Evolutionary conservation across 257 asterid genomes (phyloP), one percentile per base, ranked within the genome.

Genomic region (Nicotiana otophora): DNA sequence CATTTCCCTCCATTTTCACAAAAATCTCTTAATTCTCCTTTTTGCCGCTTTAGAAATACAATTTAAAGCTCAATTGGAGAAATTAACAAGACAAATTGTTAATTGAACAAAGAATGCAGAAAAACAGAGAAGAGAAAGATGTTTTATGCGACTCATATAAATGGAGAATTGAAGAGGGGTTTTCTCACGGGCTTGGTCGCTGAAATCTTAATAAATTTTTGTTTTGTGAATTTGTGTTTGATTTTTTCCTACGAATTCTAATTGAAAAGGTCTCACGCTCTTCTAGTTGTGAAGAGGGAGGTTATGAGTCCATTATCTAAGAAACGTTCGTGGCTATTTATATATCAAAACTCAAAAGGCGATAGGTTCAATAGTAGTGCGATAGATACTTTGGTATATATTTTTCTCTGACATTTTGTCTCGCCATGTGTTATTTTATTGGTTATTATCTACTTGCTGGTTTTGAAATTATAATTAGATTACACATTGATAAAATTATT

Each of bases 1-100:
- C 42, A n/a, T 39, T 81, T 64, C 67, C 78, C 34, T 87, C 86
- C 23, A 62, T 34, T 81, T 80, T 84, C 84, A 64, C 81, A 23
- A 6, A 31, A 16, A 67, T 67, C 7, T 15, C 48, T 63, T 42
- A 42, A 42, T 42, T 14, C 39, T 63, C 36, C 5, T 63, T 11
- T 23, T 10, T 4, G 17, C 4, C 30, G 55, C 39, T 36, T 36
- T 68, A 19, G 6, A 53, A 36, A 15, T 69, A 42, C 51, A 69
- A n/a, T 69, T 11, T n/a, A n/a, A 10, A 1, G 0, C 15, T 67
- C 16, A 10, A 34, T 16, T 34, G 4, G 20, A 70, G 11, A 70
- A 42, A 20, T 46, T 12, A 46, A 6, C 36, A 12, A 11, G 14
- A 42, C 3, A 42, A 42, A 42, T 42, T 42, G 51, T 42, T 8